Conservation (phyloP, 2,329 filamentous ascomycete species). For the Venturia asperata region DNA sequence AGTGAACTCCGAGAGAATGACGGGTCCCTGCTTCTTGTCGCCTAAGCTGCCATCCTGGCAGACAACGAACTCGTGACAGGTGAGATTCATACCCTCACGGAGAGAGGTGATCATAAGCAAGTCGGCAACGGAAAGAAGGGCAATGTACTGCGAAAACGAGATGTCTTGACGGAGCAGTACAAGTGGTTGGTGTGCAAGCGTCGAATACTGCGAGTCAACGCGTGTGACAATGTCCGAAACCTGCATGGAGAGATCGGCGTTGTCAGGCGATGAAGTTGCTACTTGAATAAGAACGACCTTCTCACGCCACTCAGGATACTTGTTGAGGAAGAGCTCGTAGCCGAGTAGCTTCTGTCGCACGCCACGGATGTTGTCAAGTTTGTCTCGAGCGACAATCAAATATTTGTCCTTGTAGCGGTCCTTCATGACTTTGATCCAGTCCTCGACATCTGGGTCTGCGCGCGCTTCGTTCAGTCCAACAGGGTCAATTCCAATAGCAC, state of each 20-base stretch:
- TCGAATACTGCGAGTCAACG: constrained; percentile 87
- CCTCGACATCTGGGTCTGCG: constrained; percentile 62
- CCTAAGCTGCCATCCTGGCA: constrained; percentile 77
- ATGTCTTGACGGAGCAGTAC: constrained; percentile 95
- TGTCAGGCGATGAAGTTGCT: constrained; percentile 81
- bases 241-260: constrained; percentile 76
- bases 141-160: constrained; percentile 86
- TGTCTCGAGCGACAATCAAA: constrained; percentile 87
- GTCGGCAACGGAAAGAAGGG: constrained; percentile 81
- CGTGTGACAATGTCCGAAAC: constrained; percentile 91
- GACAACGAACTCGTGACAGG: constrained; percentile 86
- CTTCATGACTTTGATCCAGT: constrained; percentile 72
- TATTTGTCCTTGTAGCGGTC: constrained; percentile 83
- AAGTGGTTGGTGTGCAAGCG: constrained; percentile 82
- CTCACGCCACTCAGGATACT: constrained; percentile 82
- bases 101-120: constrained; percentile 91
- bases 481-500: constrained; percentile 88
- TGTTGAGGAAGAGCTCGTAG: constrained; percentile 89
- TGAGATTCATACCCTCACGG: constrained; percentile 95
- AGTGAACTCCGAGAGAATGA: constrained; percentile 93
- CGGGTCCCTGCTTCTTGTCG: constrained; percentile 72
- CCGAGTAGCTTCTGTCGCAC: constrained; percentile 89
- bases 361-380: constrained; percentile 85
- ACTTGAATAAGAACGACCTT: constrained; percentile 84
- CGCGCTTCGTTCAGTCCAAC: constrained; percentile 65